Evolutionary conservation across 2,329 filamentous ascomycete genomes (phyloP).

Genomic region (Fusarium oxysporum): DNA sequence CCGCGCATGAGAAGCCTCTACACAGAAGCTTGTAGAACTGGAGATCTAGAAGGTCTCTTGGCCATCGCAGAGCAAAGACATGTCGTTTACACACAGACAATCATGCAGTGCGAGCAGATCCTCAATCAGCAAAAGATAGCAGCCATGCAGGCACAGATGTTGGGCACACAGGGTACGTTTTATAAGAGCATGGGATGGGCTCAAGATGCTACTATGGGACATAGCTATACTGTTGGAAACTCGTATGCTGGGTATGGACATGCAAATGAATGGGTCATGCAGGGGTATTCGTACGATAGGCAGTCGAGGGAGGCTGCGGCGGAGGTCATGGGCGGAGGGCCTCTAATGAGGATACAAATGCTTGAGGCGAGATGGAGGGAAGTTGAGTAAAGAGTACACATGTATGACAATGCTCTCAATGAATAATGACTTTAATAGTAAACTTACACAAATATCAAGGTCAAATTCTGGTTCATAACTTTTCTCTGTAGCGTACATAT

Average conservation of each 20-base stretch:
- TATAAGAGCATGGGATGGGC: conserved; percentile 42
- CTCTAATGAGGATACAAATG: conserved; percentile 39
- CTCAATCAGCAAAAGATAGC: conserved; percentile 42
- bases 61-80: conserved; percentile 42
- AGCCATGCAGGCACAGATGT: conserved; percentile 41
- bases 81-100: conserved; percentile 50
- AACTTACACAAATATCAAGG: not conserved
- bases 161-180: conserved; percentile 44
- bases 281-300: conserved; percentile 48
- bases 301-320: conserved; percentile 41
- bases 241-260: conserved; percentile 49
- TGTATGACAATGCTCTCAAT: not conserved
- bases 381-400: conserved; percentile 45
- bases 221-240: conserved; percentile 46
- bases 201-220: conserved; percentile 28
- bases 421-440: rapidly evolving
- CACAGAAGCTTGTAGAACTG: conserved; percentile 44
- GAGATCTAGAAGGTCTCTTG: conserved; percentile 44
- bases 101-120: conserved; percentile 41
- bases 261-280: conserved; percentile 46
- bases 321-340: conserved; percentile 17
- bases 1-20: conserved; percentile 52
- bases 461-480: not conserved
- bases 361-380: conserved; percentile 51
- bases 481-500: not conserved